A percentile compares a stretch with the other conserved stretches of the same genome.
Evolutionary conservation across 1,284 basidiomycete genomes (phyloP).

Genomic region (Marasmius oreades): DNA sequence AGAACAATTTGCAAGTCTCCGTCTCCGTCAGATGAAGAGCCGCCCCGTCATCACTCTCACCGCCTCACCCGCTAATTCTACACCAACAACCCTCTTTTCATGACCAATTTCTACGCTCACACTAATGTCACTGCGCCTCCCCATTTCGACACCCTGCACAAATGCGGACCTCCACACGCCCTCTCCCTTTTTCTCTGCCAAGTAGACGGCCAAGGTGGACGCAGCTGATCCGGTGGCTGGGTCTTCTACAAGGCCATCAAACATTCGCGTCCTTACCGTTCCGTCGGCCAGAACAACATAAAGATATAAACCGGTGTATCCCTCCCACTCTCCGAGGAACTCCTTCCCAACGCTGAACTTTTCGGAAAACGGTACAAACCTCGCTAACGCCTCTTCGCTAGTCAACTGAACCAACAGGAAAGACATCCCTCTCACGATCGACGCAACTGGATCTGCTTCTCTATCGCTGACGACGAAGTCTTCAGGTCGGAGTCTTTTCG

Average conservation of each 20-base stretch:
- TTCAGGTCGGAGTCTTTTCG: slow-evolving; percentile 24
- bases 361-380: slow-evolving; percentile 24
- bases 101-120: slow-evolving; percentile 31
- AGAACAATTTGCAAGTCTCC: too few relatives aligned
- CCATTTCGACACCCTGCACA: slow-evolving; percentile 43
- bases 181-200: slow-evolving; percentile 30
- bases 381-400: slow-evolving; percentile 33
- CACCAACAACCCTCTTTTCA: slow-evolving; percentile 25
- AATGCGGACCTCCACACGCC: slow-evolving; percentile 33
- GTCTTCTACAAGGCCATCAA: slow-evolving; percentile 36
- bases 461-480: slow-evolving; percentile 35
- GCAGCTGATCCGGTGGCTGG: slow-evolving; percentile 45
- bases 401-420: slow-evolving; percentile 35
- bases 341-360: slow-evolving; percentile 20
- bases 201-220: slow-evolving; percentile 37
- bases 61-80: slow-evolving; percentile 35
- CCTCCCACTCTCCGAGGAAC: slow-evolving; percentile 34
- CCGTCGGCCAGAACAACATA: slow-evolving; percentile 18
- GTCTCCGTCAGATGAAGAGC: neutral
- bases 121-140: slow-evolving; percentile 37
- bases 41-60: slow-evolving; percentile 35
- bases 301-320: slow-evolving; percentile 8
- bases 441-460: slow-evolving; percentile 33
- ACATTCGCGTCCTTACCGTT: slow-evolving; percentile 35
- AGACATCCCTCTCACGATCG: slow-evolving; percentile 44